phyloP scores from a whole-genome alignment of 805 yeast genomes.

The Saturnispora dispora region DNA sequence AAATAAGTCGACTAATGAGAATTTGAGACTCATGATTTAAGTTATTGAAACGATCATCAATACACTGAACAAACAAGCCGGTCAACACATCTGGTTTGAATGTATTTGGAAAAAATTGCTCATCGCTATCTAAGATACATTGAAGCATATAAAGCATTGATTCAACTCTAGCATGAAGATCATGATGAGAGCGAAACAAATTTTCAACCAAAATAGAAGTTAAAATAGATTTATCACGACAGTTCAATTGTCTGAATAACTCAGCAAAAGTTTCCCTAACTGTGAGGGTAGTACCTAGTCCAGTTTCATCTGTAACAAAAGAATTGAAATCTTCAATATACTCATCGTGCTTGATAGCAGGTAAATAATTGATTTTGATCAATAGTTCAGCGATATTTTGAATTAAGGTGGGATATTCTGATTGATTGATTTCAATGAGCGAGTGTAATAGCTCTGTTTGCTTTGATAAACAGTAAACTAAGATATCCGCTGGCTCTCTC shows the following conservation, averaged over 20 bases:
- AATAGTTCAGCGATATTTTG: slow-evolving; percentile 24
- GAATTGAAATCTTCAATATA: slow-evolving; percentile 56
- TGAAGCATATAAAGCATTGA: slow-evolving; percentile 34
- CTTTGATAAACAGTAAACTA: slow-evolving; percentile 21
- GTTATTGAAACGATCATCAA: slow-evolving; percentile 12
- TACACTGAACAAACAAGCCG: slow-evolving; percentile 1
- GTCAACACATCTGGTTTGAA: slow-evolving; percentile 8
- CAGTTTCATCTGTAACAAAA: slow-evolving; percentile 68
- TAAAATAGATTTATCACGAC: slow-evolving; percentile 28
- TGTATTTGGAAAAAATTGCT: slow-evolving; percentile 15
- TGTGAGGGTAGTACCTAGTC: slow-evolving; percentile 44
- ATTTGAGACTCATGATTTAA: slow-evolving; percentile 26
- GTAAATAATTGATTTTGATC: slow-evolving; percentile 32
- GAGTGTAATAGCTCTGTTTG: slow-evolving; percentile 27
- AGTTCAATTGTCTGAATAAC: slow-evolving; percentile 41
- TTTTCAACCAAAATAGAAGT: slow-evolving; percentile 18
- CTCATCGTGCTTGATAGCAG: slow-evolving; percentile 34
- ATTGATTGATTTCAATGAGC: slow-evolving; percentile 16
- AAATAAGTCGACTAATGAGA: slow-evolving; percentile 39
- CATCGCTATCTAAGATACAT: slow-evolving; percentile 34
- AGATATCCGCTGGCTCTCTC: slow-evolving; percentile 16
- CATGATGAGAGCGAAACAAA: slow-evolving; percentile 5
- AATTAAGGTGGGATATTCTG: slow-evolving; percentile 13
- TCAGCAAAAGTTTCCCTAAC: slow-evolving; percentile 58
- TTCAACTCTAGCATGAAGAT: slow-evolving; percentile 27